A percentile compares a stretch with the other conserved stretches of the same genome.
phyloP scores from a whole-genome alignment of 2,329 filamentous ascomycete genomes.

The Dichotomopilus funicola region DNA sequence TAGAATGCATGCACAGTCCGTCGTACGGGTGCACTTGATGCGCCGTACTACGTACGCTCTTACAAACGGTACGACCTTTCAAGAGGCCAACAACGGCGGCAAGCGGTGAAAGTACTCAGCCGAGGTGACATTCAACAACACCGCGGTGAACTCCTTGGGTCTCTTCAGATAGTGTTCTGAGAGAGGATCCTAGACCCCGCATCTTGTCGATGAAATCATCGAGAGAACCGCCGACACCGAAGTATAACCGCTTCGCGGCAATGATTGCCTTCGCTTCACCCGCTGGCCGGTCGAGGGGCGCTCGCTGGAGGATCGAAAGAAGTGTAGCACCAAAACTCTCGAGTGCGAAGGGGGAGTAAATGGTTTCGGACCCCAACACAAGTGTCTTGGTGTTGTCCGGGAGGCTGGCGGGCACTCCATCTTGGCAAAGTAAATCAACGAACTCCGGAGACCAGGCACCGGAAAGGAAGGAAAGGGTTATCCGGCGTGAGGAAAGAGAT shows the following conservation, averaged over 20 bases:
- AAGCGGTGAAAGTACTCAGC: constrained; percentile 7
- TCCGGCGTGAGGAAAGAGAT: constrained; percentile 42
- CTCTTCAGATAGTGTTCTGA: constrained; percentile 51
- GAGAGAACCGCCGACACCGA: constrained; percentile 76
- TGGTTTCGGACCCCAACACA: constrained; percentile 72
- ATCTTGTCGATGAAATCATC: constrained; percentile 62
- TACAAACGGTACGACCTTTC: no score
- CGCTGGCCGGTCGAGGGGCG: constrained; percentile 31
- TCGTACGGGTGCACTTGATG: no score
- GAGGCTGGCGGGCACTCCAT: constrained; percentile 17
- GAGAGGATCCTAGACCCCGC: constrained; percentile 39
- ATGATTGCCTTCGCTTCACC: constrained; percentile 56
- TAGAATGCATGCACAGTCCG: no score
- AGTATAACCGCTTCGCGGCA: constrained; percentile 74
- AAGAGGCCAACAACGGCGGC: no score
- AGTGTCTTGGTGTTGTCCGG: constrained; percentile 35
- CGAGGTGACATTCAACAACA: constrained; percentile 47
- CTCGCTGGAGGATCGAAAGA: constrained; percentile 48
- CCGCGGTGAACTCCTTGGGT: constrained; percentile 54
- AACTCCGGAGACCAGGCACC: constrained; percentile 67
- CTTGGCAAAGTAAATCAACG: constrained; percentile 48
- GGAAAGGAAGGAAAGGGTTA: constrained; percentile 62
- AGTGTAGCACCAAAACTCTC: constrained; percentile 62
- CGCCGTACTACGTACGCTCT: no score
- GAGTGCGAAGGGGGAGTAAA: constrained; percentile 70